Evolutionary conservation across 345 rosid genomes (phyloP).

Genomic region (Trapa incisa): DNA sequence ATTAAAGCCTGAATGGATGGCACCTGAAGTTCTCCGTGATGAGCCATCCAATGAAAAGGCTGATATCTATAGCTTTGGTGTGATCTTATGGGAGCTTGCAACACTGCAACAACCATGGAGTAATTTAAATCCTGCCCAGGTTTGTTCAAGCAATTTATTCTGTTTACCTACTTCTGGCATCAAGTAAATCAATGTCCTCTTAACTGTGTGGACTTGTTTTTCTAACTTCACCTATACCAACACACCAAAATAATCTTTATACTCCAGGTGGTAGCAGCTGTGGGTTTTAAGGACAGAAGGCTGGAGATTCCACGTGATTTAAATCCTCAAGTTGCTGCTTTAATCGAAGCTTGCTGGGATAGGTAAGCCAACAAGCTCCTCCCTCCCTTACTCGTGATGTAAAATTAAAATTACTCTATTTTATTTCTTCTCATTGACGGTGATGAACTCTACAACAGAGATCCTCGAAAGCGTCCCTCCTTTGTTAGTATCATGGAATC

Average conservation of each 20-base stretch:
- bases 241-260: not conserved
- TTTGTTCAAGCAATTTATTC: slow-evolving; percentile 20
- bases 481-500: slow-evolving; percentile 74
- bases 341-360: slow-evolving; percentile 94
- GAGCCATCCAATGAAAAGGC: slow-evolving; percentile 96
- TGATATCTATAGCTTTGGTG: slow-evolving; percentile 91
- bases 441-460: slow-evolving; percentile 31
- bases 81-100: slow-evolving; percentile 94
- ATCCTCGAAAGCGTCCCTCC: slow-evolving; percentile 96
- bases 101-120: slow-evolving; percentile 96
- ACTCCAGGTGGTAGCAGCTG: slow-evolving; percentile 94
- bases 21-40: slow-evolving; percentile 96
- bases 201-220: not conserved
- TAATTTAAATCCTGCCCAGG: slow-evolving; percentile 96
- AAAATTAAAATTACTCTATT: not conserved
- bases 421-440: not conserved
- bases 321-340: slow-evolving; percentile 66
- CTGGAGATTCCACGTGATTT: slow-evolving; percentile 82
- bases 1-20: slow-evolving; percentile 97
- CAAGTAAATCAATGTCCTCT: not conserved
- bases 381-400: not conserved
- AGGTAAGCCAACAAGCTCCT: slow-evolving; percentile 34
- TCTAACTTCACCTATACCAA: not conserved
- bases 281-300: slow-evolving; percentile 83
- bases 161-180: not conserved